phyloP scores from a whole-genome alignment of 306 rosid species.

The Cicer bijugum region DNA sequence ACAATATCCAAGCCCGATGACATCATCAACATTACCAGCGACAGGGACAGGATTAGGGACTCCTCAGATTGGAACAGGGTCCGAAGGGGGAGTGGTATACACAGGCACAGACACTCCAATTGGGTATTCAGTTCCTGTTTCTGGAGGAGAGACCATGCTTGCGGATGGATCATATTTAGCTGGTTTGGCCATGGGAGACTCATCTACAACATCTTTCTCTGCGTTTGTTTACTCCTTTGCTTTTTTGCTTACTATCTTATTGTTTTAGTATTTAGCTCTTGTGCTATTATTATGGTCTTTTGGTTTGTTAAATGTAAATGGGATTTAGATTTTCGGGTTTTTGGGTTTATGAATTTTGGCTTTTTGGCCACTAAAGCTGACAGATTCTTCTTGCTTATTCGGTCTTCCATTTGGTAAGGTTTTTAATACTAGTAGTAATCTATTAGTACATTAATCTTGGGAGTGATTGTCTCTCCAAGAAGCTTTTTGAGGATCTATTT shows the following conservation, averaged over 20 bases:
- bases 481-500: conserved; percentile 37
- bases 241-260: conserved; percentile 43
- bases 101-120: conserved; percentile 40
- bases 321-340: conserved; percentile 45
- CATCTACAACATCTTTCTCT: conserved; percentile 47
- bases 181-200: conserved; percentile 96
- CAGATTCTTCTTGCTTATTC: conserved; percentile 54
- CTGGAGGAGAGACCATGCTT: conserved; percentile 51
- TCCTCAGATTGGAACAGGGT: conserved; percentile 37
- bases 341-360: conserved; percentile 54
- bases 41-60: conserved; percentile 43
- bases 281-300: conserved; percentile 34
- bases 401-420: conserved; percentile 43
- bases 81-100: conserved; percentile 40
- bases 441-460: conserved; percentile 2
- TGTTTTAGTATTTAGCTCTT: conserved; percentile 49
- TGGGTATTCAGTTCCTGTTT: conserved; percentile 35
- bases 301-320: conserved; percentile 53
- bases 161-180: conserved; percentile 91
- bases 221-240: conserved; percentile 13
- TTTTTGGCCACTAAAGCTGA: conserved; percentile 51
- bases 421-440: too few relatives aligned
- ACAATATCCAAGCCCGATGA: conserved; percentile 49
- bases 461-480: conserved; percentile 22
- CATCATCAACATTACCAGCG: conserved; percentile 50